Evolutionary conservation across 2,329 filamentous ascomycete species (phyloP).

Genomic region (Fusarium hainanense): DNA sequence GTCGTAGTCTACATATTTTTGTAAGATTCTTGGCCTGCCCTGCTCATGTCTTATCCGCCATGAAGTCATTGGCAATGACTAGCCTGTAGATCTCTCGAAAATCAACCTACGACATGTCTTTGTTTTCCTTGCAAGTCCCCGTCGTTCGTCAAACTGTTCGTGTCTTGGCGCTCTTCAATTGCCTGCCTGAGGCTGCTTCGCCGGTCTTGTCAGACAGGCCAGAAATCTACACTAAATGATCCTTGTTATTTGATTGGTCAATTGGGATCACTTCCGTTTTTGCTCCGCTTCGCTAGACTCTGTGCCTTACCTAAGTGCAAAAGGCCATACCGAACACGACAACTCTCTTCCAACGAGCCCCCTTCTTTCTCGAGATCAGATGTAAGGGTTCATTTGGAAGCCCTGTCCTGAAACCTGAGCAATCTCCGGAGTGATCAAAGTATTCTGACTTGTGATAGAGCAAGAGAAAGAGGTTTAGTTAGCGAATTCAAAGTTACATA

Average conservation of each 20-base stretch:
- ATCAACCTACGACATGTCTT: conserved; percentile 10
- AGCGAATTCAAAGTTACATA: background rate
- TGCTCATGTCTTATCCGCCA: conserved; percentile 18
- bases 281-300: conserved; percentile 17
- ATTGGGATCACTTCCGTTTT: background rate
- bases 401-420: background rate
- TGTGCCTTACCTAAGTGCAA: conserved; percentile 37
- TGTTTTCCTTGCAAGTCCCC: conserved; percentile 36
- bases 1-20: background rate
- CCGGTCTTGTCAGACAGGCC: conserved; percentile 4
- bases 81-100: conserved; percentile 27
- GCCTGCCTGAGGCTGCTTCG: conserved; percentile 28
- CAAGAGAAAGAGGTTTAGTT: background rate
- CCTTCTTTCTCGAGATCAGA: background rate
- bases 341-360: background rate
- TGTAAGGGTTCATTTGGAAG: background rate
- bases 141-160: conserved; percentile 17
- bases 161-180: conserved; percentile 21
- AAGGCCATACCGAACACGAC: background rate
- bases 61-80: conserved; percentile 35
- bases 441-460: background rate
- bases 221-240: background rate
- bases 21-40: background rate
- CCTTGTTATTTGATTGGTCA: conserved; percentile 33
- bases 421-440: background rate